A percentile compares a stretch with the other conserved stretches of the same genome.
Conservation (phyloP, 441 rosid species). For the Manihot esculenta region DNA sequence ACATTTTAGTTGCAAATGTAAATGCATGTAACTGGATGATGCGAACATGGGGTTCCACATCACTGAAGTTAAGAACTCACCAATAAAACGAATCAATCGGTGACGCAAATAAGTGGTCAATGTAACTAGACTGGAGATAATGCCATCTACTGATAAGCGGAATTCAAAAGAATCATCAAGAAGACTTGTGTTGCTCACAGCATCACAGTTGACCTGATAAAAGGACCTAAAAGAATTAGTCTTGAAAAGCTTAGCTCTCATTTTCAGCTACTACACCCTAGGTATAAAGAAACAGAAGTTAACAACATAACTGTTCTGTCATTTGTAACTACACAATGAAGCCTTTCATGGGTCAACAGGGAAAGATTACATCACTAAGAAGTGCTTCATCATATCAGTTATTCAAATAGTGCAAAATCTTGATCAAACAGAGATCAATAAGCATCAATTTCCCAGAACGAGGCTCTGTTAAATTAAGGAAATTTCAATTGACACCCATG, state of each 20-base stretch:
- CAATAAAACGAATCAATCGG: constrained; percentile 41
- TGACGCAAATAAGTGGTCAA: constrained; percentile 40
- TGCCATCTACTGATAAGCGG: constrained; percentile 30
- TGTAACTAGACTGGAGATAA: constrained; percentile 38
- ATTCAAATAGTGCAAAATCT: constrained; percentile 6
- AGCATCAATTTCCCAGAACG: not conserved
- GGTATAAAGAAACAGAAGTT: not conserved
- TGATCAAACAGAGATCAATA: not conserved
- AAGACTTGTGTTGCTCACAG: constrained; percentile 25
- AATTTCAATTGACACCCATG: not conserved
- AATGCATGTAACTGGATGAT: not conserved
- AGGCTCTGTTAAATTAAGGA: not conserved
- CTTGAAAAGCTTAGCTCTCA: constrained; percentile 6
- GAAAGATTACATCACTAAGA: not conserved
- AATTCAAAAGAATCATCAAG: constrained; percentile 38
- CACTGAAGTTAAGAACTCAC: constrained; percentile 40
- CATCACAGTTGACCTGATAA: constrained; percentile 41
- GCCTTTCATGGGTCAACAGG: not conserved
- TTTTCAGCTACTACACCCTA: constrained; percentile 10
- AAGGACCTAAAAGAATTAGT: constrained; percentile 23
- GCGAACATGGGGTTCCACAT: too few species aligned
- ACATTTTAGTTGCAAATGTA: not conserved
- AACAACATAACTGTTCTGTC: not conserved
- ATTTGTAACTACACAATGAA: not conserved
- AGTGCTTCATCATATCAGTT: not conserved